Conservation (phyloP, 2,329 filamentous ascomycete genomes). For the Fusarium setosum region DNA sequence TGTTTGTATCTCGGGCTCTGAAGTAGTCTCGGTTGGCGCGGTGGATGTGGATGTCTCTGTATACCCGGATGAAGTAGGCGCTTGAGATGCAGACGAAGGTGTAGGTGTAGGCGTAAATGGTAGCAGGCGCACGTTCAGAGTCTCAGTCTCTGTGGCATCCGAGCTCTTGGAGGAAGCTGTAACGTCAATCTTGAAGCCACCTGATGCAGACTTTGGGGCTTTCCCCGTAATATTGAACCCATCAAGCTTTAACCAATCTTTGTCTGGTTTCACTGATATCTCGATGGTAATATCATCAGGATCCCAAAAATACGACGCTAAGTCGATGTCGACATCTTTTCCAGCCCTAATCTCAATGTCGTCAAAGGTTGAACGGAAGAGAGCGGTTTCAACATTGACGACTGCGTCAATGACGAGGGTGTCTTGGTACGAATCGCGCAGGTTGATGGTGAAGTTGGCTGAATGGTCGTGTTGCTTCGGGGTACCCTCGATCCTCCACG, state of each 20-base stretch:
- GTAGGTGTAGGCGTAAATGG: conserved; percentile 39
- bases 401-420: conserved; percentile 65
- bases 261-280: conserved; percentile 49
- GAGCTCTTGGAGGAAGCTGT: conserved; percentile 49
- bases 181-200: conserved; percentile 48
- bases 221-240: conserved; percentile 54
- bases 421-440: conserved; percentile 69
- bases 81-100: conserved; percentile 8
- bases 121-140: conserved; percentile 51
- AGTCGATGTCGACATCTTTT: conserved; percentile 54
- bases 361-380: conserved; percentile 56
- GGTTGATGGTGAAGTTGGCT: conserved; percentile 71
- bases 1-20: conserved; percentile 20
- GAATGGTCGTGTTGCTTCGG: conserved; percentile 69
- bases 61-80: conserved; percentile 21
- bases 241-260: conserved; percentile 58
- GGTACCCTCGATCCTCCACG: conserved; percentile 72
- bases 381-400: conserved; percentile 48
- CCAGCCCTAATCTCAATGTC: conserved; percentile 55
- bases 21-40: conserved; percentile 32
- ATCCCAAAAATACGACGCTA: conserved; percentile 55
- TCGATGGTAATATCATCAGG: conserved; percentile 52
- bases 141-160: conserved; percentile 50
- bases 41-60: conserved; percentile 38
- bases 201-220: conserved; percentile 49